Percentiles rank a stretch among this genome's conserved stretches.
Evolutionary conservation across 2,329 filamentous ascomycete genomes (phyloP).

Genomic region (Epichloe coenophiala): DNA sequence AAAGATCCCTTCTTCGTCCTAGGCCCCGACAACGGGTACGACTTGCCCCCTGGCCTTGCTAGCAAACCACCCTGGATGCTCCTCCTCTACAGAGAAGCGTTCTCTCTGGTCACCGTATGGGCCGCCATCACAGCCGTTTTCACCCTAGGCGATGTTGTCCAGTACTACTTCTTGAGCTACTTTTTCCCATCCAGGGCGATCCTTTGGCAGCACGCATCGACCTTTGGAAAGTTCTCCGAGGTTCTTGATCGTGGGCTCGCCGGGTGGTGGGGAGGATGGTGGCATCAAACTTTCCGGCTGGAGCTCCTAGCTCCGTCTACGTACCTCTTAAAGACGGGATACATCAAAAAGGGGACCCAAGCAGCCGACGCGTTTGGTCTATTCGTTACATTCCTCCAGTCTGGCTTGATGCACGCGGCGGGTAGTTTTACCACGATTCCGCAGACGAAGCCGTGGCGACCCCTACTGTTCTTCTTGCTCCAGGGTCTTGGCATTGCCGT

Average conservation of each 20-base stretch:
- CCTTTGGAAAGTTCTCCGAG: conserved; percentile 39
- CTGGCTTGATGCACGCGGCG: conserved; percentile 54
- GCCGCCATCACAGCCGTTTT: conserved; percentile 48
- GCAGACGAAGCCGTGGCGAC: conserved; percentile 32
- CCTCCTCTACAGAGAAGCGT: conserved; percentile 39
- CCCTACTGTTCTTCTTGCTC: conserved; percentile 56
- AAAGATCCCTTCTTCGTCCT: conserved; percentile 66
- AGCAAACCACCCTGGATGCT: conserved; percentile 31
- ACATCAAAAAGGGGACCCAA: conserved; percentile 21
- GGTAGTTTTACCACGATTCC: conserved; percentile 57
- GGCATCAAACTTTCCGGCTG: conserved; percentile 82
- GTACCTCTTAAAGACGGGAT: conserved; percentile 28
- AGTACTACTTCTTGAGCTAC: conserved; percentile 33
- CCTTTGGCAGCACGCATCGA: conserved; percentile 39
- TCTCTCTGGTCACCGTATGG: conserved; percentile 44
- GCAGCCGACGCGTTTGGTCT: conserved; percentile 15
- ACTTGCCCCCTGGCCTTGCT: conserved; percentile 28
- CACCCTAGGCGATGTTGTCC: conserved; percentile 42
- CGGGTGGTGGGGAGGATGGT: conserved; percentile 75
- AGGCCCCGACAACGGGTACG: conserved; percentile 26
- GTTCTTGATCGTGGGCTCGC: conserved; percentile 58
- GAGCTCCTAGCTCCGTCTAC: conserved; percentile 50
- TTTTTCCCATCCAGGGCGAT: conserved; percentile 37
- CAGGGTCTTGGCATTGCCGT: conserved; percentile 52
- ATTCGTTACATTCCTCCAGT: conserved; percentile 42